Conservation (phyloP, 2,329 filamentous ascomycete species). For the Pseudogymnoascus sp. region DNA sequence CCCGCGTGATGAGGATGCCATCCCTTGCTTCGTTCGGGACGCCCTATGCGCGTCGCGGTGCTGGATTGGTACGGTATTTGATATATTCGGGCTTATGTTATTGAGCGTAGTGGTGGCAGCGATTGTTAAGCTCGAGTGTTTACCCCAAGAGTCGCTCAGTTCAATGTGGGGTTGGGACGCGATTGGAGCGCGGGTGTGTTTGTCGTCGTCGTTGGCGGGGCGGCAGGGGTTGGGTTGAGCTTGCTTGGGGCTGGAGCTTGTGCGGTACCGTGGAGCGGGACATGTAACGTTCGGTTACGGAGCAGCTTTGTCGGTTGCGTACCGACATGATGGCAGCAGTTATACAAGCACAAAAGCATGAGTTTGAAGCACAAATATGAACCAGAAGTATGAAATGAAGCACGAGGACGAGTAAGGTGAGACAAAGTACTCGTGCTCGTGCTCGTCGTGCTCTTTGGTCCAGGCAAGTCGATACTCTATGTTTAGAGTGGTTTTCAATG, state of each 20-base stretch:
- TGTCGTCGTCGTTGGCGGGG: neutral
- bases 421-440: neutral
- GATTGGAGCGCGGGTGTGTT: slow-evolving; percentile 2
- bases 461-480: neutral
- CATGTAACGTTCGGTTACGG: neutral
- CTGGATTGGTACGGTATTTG: no score
- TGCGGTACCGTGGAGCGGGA: neutral
- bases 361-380: neutral
- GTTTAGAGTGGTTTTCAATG: neutral
- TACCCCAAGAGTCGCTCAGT: neutral
- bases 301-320: neutral
- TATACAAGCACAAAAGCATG: neutral
- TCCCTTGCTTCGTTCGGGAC: neutral
- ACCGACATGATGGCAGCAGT: neutral
- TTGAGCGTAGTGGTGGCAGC: neutral
- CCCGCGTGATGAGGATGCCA: slow-evolving; percentile 3
- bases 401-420: neutral
- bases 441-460: neutral
- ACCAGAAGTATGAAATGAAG: neutral
- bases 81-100: neutral
- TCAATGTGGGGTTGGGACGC: neutral
- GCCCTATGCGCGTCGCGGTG: neutral
- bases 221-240: neutral
- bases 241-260: neutral
- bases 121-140: neutral